phyloP scores from a whole-genome alignment of 139 green algal genomes.

The Edaphochlamys debaryana region DNA sequence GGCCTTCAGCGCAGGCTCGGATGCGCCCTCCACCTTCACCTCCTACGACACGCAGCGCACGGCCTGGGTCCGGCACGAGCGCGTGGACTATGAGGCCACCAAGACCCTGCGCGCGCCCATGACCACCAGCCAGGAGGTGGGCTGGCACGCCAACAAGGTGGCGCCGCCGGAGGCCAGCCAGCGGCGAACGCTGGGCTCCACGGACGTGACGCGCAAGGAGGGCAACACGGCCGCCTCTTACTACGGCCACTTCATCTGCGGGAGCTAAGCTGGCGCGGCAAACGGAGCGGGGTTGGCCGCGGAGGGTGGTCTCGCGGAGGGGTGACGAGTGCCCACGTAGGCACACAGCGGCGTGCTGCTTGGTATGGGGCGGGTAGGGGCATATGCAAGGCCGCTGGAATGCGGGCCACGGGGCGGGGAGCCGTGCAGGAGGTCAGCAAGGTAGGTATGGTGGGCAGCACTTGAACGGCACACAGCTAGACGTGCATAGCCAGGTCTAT shows the following conservation, averaged over 20 bases:
- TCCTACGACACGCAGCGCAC: conserved; percentile 35
- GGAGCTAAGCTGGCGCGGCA: conserved; percentile 16
- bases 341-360: no score
- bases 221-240: conserved; percentile 31
- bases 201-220: conserved; percentile 41
- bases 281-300: conserved; percentile 8
- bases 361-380: no score
- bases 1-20: conserved; percentile 21
- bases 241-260: conserved; percentile 48
- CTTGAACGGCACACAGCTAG: no score
- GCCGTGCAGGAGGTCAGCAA: no score
- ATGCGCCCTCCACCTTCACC: conserved; percentile 13
- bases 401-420: no score
- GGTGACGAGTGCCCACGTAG: no score
- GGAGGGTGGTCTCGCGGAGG: no score
- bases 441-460: no score
- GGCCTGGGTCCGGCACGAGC: conserved; percentile 47
- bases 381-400: no score
- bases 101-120: conserved; percentile 42
- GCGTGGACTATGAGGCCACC: conserved; percentile 44
- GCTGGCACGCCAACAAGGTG: conserved; percentile 30
- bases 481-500: no score
- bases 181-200: conserved; percentile 24
- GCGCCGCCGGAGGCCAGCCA: neutral
- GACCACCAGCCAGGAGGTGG: conserved; percentile 49